A percentile compares a stretch with the other conserved stretches of the same genome.
Evolutionary conservation across 305 asterid genomes (phyloP).

Genomic region (Fraxinus greggii): DNA sequence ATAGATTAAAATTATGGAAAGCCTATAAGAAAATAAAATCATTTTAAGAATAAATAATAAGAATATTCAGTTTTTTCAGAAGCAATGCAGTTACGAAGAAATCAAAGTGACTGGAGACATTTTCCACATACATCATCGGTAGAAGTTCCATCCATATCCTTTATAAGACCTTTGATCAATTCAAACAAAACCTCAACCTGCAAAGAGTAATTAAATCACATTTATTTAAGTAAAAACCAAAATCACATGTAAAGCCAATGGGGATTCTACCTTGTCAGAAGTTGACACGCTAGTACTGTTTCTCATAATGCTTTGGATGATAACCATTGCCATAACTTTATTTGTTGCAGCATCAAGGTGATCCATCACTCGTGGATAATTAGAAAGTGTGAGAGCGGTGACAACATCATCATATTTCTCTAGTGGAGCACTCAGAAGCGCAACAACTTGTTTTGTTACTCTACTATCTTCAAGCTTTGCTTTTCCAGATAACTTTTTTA

Average conservation of each 20-base stretch:
- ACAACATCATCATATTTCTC: slow-evolving; percentile 90
- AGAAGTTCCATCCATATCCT: slow-evolving; percentile 72
- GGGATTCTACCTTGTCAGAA: slow-evolving; percentile 69
- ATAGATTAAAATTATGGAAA: neutral
- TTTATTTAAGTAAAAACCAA: slow-evolving; percentile 24
- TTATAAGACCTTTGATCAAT: slow-evolving; percentile 91
- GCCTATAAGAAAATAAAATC: slow-evolving; percentile 12
- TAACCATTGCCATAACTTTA: slow-evolving; percentile 94
- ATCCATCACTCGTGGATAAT: slow-evolving; percentile 98
- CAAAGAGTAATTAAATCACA: slow-evolving; percentile 21
- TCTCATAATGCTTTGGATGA: slow-evolving; percentile 92
- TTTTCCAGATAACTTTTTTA: slow-evolving; percentile 77
- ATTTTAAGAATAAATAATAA: slow-evolving; percentile 12
- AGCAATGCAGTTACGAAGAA: slow-evolving; percentile 17
- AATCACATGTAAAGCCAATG: slow-evolving; percentile 15
- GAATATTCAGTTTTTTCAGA: slow-evolving; percentile 12
- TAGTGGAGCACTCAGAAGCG: slow-evolving; percentile 92
- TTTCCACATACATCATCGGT: slow-evolving; percentile 60
- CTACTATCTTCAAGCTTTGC: slow-evolving; percentile 85
- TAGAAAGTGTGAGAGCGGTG: slow-evolving; percentile 95
- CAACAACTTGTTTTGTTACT: slow-evolving; percentile 97
- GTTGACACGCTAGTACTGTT: slow-evolving; percentile 79
- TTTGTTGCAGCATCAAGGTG: slow-evolving; percentile 94
- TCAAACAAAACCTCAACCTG: slow-evolving; percentile 97
- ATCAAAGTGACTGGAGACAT: slow-evolving; percentile 18